Evolutionary conservation across 768 basidiomycete genomes (phyloP), one percentile per base, ranked within the genome.

Genomic region (Astraeus odoratus): DNA sequence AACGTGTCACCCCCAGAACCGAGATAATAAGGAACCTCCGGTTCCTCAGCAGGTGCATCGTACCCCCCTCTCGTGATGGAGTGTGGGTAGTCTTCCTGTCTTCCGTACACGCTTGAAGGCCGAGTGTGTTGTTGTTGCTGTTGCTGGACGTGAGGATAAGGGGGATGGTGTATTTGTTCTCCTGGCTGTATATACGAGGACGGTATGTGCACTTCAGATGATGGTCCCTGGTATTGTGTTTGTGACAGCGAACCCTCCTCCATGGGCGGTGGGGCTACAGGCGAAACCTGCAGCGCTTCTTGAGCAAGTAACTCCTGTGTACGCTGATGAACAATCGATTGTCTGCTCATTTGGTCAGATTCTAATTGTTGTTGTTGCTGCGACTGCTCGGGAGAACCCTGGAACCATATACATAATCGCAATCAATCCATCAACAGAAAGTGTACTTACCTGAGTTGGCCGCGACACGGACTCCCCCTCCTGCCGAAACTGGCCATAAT

Each of bases 221-320:
- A 31, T 5, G 4, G 30, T 13, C n/a, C 30, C n/a, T 31, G 30
- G 12, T 10, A 31, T 31, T 12, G 30, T 12, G 30, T 13, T 31
- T 31, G 30, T 13, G 45, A 37, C 7, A 18, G 31, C 6, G 47
- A 39, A 29, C 27, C 8, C 4, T 8, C 15, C 25, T 34, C 23
- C 29, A 26, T 10, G 29, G 40, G 4, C 26, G 0, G 39, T 1
- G 33, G 31, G 27, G 48, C 40, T 1, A 33, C 38, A 29, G 43
- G 40, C 9, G 37, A 22, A 24, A 40, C 29, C 8, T 20, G 4
- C 5, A 51, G 16, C 12, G 27, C 22, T 6, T n/a, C 15, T 8
- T 44, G 25, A 1, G 57, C 52, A 16, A 60, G 57, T 18, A 60
- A 22, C n/a, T 60, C 50, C 26, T 59, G 59, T 3, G 61, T 24